Evolutionary conservation across 2,329 filamentous ascomycete species (phyloP).

Genomic region (Cercospora beticola): DNA sequence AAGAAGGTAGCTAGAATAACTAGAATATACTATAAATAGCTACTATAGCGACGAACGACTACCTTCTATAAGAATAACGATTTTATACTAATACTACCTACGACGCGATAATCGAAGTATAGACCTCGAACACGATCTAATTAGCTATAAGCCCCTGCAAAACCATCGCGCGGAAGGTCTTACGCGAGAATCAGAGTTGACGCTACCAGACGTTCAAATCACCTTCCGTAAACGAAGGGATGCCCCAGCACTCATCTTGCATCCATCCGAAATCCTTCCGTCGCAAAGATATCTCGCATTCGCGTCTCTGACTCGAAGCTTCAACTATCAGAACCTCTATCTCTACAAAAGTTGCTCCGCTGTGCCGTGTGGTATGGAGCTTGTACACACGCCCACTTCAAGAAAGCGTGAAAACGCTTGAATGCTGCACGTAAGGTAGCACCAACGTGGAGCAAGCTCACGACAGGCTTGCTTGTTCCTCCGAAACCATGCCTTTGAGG

Average conservation of each 20-base stretch:
- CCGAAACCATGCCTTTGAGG: background rate
- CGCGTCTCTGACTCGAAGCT: background rate
- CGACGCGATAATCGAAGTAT: too few species aligned
- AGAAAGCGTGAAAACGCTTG: background rate
- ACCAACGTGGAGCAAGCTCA: background rate
- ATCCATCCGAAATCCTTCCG: background rate
- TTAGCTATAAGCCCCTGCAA: too few species aligned
- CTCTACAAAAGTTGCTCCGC: background rate
- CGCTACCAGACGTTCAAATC: too few species aligned
- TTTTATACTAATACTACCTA: too few species aligned
- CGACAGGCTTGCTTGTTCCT: background rate
- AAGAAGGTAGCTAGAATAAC: too few species aligned
- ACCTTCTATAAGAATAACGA: too few species aligned
- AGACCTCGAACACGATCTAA: too few species aligned
- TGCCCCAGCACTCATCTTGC: background rate
- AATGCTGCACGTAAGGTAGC: background rate
- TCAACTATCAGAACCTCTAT: background rate
- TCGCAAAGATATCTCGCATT: slow-evolving; percentile 2
- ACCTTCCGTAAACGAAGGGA: too few species aligned
- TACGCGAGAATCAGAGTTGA: too few species aligned
- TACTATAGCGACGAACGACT: too few species aligned
- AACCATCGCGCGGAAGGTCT: too few species aligned
- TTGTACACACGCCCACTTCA: background rate
- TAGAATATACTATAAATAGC: too few species aligned
- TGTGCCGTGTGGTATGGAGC: background rate